Evolutionary conservation across 768 basidiomycete genomes (phyloP).

Genomic region (Suillus subluteus): DNA sequence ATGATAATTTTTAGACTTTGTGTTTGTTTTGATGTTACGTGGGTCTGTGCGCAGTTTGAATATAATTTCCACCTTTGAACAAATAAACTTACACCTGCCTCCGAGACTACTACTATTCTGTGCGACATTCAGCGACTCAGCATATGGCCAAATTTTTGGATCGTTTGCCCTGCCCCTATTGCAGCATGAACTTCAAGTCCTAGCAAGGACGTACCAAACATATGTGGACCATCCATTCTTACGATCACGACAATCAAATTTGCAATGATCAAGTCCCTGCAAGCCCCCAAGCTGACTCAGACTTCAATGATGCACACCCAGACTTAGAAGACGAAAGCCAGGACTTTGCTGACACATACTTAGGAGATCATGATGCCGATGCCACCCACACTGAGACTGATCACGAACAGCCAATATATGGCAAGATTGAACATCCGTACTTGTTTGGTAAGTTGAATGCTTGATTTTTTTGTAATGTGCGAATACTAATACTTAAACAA

Average conservation of each 20-base stretch:
- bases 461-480: neutral
- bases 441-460: neutral
- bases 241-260: neutral
- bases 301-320: neutral
- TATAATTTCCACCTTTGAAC: neutral
- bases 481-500: neutral
- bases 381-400: neutral
- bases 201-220: conserved; percentile 8
- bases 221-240: conserved; percentile 1
- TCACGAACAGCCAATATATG: neutral
- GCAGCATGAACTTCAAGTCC: conserved; percentile 1
- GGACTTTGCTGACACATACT: neutral
- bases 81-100: neutral
- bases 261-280: neutral
- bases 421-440: neutral
- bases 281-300: neutral
- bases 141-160: neutral
- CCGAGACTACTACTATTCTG: neutral
- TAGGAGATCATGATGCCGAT: neutral
- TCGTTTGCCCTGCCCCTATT: conserved; percentile 4
- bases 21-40: neutral
- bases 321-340: neutral
- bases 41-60: neutral
- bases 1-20: conserved; percentile 2
- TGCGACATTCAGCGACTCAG: neutral